Conservation (phyloP, 257 asterid genomes). For the Nemophila menziesii region DNA sequence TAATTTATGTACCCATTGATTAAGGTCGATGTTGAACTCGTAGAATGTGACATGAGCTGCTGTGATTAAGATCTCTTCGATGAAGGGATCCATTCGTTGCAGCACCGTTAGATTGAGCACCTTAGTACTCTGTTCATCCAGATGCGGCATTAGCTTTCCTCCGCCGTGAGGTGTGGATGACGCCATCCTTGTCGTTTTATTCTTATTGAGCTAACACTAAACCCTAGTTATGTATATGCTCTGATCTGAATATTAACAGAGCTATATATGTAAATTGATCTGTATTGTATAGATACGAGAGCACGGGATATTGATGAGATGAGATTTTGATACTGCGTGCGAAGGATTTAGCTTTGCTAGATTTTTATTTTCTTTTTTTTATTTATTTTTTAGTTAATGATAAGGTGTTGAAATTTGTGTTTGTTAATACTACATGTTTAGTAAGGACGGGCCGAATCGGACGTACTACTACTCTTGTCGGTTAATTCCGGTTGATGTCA, state of each 20-base stretch:
- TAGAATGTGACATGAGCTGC: constrained; percentile 63
- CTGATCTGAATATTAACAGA: too few species aligned
- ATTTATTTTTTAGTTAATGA: too few species aligned
- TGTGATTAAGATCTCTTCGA: constrained; percentile 60
- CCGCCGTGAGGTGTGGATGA: constrained; percentile 6
- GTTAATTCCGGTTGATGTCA: too few species aligned
- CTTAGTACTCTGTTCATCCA: constrained; percentile 53
- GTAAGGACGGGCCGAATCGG: too few species aligned
- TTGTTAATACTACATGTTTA: too few species aligned
- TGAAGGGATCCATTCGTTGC: constrained; percentile 57
- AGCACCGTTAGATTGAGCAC: constrained; percentile 59
- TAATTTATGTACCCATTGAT: constrained; percentile 49
- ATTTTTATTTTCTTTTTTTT: too few species aligned
- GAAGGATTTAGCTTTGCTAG: too few species aligned
- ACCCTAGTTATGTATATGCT: constrained; percentile 2
- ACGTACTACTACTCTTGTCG: too few species aligned
- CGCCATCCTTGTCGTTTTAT: constrained; percentile 9
- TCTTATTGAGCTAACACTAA: background rate
- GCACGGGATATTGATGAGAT: too few species aligned
- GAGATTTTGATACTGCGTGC: too few species aligned
- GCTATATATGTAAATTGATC: background rate
- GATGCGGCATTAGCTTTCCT: constrained; percentile 52
- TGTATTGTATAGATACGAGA: too few species aligned
- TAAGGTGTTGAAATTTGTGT: too few species aligned
- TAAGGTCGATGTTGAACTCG: constrained; percentile 43